Evolutionary conservation across 1,139 yeast genomes (phyloP).

Genomic region (Saccharomyces hybrid): DNA sequence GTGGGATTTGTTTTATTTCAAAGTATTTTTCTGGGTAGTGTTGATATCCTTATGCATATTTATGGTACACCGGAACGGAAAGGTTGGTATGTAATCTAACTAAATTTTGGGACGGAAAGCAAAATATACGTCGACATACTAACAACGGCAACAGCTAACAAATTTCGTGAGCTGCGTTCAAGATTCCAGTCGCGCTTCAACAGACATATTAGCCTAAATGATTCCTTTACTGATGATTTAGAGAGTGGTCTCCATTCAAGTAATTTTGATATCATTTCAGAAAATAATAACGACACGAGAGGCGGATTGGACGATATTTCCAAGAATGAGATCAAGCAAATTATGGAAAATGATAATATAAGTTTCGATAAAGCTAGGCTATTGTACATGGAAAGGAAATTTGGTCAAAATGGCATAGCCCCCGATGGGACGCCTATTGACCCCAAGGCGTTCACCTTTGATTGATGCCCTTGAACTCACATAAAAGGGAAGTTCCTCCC

Average conservation of each 20-base stretch:
- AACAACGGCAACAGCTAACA: constrained; percentile 8
- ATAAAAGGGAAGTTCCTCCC: background rate
- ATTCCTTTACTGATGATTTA: constrained; percentile 49
- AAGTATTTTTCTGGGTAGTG: background rate
- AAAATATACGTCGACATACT: background rate
- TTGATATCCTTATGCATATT: background rate
- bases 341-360: constrained; percentile 47
- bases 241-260: constrained; percentile 60
- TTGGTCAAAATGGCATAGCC: constrained; percentile 49
- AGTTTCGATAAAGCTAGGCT: constrained; percentile 68
- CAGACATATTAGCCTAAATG: constrained; percentile 16
- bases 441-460: constrained; percentile 40
- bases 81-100: background rate
- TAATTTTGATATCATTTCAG: constrained; percentile 46
- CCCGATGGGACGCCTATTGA: constrained; percentile 44
- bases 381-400: constrained; percentile 40
- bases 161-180: constrained; percentile 9
- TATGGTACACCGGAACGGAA: background rate
- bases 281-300: constrained; percentile 50
- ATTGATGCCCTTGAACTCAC: background rate
- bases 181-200: constrained; percentile 13
- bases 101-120: background rate
- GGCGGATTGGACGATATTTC: constrained; percentile 53
- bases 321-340: constrained; percentile 42
- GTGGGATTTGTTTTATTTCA: background rate